Base-by-base conservation (phyloP, 352 stramenopile species). In the Bremia lactucae region DNA sequence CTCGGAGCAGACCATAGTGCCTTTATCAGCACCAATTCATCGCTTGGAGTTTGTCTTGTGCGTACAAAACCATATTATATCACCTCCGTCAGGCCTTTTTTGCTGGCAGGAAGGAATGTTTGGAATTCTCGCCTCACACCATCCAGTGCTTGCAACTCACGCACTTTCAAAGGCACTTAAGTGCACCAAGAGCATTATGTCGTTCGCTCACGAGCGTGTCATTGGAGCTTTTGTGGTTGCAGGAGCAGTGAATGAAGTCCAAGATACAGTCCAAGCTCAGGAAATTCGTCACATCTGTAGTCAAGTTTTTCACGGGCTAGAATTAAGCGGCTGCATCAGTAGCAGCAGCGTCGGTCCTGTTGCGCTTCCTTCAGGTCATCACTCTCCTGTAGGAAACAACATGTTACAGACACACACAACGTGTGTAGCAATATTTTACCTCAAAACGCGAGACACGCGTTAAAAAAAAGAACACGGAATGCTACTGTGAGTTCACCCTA, bases 391-490 rank as follows among this genome's bases (percentile, higher is more conserved):
- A 38, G 18, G n/a, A 16, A 49, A 42, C 6, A 18, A 22, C 13
- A 15, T 51, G 19, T 24, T 79, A 2, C 64, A 79, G 48, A 58
- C 52, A 26, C 58, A 73, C 28, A 79, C 67, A 37, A 75, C 54
- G 22, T 73, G 64, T 20, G 67, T 57, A 11, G 67, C 59, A 13
- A 36, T 79, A 15, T 68, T 79, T 34, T 68, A 65, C 51, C 37
- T 39, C 28, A 33, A 33, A 4, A 33, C 7, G 1, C 28, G 28
- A 1, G 10, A 4, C 28, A 28, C 24, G 24, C 37, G 54, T 16
- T 52, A 18, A 60, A 35, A 34, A 49, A 22, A 39, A 36, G 21
- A 42, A 24, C 31, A 53, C 36, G 43, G 46, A 31, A 24, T 37
- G 46, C n/a, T n/a, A n/a, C n/a, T n/a, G n/a, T n/a, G n/a, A n/a